Conservation (phyloP, 2,329 filamentous ascomycete species). For the Knoxdaviesia proteae region DNA sequence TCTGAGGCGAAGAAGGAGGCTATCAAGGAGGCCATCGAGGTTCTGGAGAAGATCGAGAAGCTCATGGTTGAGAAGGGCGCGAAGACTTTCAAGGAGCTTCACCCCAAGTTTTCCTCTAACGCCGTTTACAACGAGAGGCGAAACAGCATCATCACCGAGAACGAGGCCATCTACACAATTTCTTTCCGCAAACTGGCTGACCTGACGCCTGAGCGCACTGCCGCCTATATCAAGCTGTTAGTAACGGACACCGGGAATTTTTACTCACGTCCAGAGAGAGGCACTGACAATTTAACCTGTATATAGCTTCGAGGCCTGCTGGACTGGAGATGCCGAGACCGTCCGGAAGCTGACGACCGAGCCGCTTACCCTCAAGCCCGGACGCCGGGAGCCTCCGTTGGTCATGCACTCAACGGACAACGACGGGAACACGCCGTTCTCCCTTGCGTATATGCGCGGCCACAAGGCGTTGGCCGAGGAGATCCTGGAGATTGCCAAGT, state of each 20-base stretch:
- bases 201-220: conserved; percentile 30
- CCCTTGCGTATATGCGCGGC: conserved; percentile 43
- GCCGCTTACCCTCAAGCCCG: conserved; percentile 26
- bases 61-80: conserved; percentile 34
- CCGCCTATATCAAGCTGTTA: conserved; percentile 43
- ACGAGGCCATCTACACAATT: conserved; percentile 27
- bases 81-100: conserved; percentile 44
- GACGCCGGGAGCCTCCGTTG: conserved; percentile 35
- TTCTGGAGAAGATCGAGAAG: conserved; percentile 33
- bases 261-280: too few relatives aligned
- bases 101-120: conserved; percentile 21
- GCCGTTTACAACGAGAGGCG: conserved; percentile 2
- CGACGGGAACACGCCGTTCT: conserved; percentile 36
- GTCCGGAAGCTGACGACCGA: conserved; percentile 44
- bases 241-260: conserved; percentile 9
- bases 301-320: conserved; percentile 49
- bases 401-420: conserved; percentile 38
- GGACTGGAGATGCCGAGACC: conserved; percentile 43
- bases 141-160: conserved; percentile 4
- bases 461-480: conserved; percentile 41
- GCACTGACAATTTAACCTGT: too few relatives aligned
- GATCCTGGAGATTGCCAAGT: conserved; percentile 48
- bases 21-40: conserved; percentile 25
- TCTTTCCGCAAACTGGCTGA: conserved; percentile 30
- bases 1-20: conserved; percentile 31